Conservation (phyloP, 192 early-diverging fungal species). For the Dissophora ornata region DNA sequence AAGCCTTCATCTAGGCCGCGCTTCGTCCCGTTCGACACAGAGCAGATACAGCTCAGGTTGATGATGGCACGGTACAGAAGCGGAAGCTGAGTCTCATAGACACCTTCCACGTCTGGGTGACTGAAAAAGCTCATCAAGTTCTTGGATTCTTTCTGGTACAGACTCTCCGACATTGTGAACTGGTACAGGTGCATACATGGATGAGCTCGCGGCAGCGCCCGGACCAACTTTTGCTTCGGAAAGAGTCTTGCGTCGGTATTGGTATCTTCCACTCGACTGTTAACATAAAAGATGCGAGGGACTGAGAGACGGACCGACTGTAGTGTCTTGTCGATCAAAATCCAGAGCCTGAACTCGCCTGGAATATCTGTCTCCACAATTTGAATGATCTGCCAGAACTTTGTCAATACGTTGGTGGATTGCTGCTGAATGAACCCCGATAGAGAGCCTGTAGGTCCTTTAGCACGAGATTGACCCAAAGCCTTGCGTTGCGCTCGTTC, state of each 20-base stretch:
- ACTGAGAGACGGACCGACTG: slow-evolving; percentile 79
- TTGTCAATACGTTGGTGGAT: slow-evolving; percentile 69
- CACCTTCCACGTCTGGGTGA: slow-evolving; percentile 89
- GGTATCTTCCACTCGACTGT: slow-evolving; percentile 65
- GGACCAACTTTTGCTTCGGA: slow-evolving; percentile 48
- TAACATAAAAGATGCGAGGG: slow-evolving; percentile 87
- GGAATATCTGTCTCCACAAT: slow-evolving; percentile 84
- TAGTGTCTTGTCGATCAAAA: slow-evolving; percentile 74
- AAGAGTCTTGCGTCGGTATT: slow-evolving; percentile 38
- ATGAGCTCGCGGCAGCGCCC: slow-evolving; percentile 84
- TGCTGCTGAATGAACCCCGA: slow-evolving; percentile 79
- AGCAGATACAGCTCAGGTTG: slow-evolving; percentile 73
- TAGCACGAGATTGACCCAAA: slow-evolving; percentile 42
- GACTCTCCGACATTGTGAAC: slow-evolving; percentile 82
- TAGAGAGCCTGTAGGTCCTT: slow-evolving; percentile 43
- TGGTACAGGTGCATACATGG: slow-evolving; percentile 79
- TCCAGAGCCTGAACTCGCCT: slow-evolving; percentile 93
- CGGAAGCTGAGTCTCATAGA: slow-evolving; percentile 94
- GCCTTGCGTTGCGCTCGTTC: slow-evolving; percentile 62
- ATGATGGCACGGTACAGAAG: slow-evolving; percentile 85
- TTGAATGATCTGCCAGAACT: slow-evolving; percentile 88
- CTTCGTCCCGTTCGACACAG: slow-evolving; percentile 32
- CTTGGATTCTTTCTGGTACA: slow-evolving; percentile 77
- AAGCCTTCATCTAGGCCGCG: slow-evolving; percentile 60
- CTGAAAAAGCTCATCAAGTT: slow-evolving; percentile 85